These are phyloP conservation scores for Saitozyma sp. DNA, from an alignment of 768 basidiomycete genomes.

Conservation along the genomic window DNA sequence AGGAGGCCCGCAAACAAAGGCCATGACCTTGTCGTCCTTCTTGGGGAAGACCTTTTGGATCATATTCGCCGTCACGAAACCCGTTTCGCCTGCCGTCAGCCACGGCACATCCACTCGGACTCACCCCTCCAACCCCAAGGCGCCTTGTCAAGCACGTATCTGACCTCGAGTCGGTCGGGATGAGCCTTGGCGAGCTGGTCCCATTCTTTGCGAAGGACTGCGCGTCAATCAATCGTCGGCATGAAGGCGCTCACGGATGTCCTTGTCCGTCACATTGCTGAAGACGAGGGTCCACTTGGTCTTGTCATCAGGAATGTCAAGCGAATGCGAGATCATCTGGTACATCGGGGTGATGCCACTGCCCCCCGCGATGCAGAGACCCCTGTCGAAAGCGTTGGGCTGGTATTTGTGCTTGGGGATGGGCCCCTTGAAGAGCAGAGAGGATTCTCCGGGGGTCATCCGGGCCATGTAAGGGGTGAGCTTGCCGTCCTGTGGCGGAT, in stretches of 20 bases:
- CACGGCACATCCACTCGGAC: not conserved
- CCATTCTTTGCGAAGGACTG: conserved; percentile 52
- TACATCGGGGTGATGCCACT: conserved; percentile 69
- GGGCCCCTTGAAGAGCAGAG: conserved; percentile 85
- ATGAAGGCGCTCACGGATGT: conserved; percentile 65
- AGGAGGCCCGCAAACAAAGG: conserved; percentile 85
- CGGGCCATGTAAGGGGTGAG: conserved; percentile 78
- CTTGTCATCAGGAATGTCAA: conserved; percentile 71
- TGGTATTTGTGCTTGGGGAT: conserved; percentile 84
- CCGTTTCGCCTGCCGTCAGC: conserved; percentile 60
- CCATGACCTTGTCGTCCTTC: conserved; percentile 76
- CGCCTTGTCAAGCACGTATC: conserved; percentile 84
- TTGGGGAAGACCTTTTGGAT: conserved; percentile 69
- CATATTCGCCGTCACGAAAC: conserved; percentile 72
- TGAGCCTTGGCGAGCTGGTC: conserved; percentile 55
- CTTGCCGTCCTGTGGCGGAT: conserved; percentile 68
- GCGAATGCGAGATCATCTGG: conserved; percentile 68
- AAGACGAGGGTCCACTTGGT: conserved; percentile 93
- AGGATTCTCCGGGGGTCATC: conserved; percentile 73
- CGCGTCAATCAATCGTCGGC: not conserved
- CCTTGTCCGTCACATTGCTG: conserved; percentile 82
- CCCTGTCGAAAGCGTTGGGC: conserved; percentile 62
- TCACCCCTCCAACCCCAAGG: conserved; percentile 64
- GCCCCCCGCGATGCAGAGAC: conserved; percentile 89
- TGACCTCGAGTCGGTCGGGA: conserved; percentile 65